Evolutionary conservation across 495 filamentous ascomycete species (phyloP).

Genomic region (Elasticomyces elasticus): DNA sequence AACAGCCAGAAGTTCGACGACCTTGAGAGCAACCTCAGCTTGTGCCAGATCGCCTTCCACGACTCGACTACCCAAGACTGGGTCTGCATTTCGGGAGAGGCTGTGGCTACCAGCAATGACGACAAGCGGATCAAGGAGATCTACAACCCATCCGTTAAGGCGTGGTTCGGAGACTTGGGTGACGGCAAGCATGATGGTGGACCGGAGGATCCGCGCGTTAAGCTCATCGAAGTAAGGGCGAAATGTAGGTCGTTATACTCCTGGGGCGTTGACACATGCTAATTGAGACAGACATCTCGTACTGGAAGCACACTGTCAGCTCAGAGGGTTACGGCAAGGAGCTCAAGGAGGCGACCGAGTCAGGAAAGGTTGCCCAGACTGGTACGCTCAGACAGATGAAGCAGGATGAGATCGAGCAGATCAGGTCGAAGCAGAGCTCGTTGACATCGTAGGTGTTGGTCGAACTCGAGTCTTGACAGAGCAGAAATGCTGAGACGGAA

Average conservation of each 20-base stretch:
- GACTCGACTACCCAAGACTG: constrained; percentile 34
- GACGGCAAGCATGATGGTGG: constrained; percentile 35
- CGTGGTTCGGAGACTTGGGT: constrained; percentile 40
- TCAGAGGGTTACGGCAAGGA: constrained; percentile 26
- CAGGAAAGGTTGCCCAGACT: constrained; percentile 27
- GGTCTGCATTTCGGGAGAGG: constrained; percentile 32
- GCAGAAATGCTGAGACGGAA: not conserved
- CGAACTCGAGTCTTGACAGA: not conserved
- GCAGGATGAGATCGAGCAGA: constrained; percentile 25
- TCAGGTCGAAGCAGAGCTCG: constrained; percentile 10
- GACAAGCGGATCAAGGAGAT: constrained; percentile 38
- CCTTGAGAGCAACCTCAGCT: constrained; percentile 25
- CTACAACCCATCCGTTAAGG: constrained; percentile 25
- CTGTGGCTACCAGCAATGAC: constrained; percentile 23
- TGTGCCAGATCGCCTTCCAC: constrained; percentile 34
- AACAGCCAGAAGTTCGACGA: constrained; percentile 37
- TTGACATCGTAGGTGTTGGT: constrained; percentile 11
- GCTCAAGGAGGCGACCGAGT: constrained; percentile 21
- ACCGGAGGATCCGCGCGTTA: constrained; percentile 35
- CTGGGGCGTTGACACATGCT: not conserved
- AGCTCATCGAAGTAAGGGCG: constrained; percentile 30
- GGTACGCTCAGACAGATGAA: constrained; percentile 26
- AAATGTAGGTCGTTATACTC: constrained; percentile 16
- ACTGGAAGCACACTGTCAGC: constrained; percentile 26
- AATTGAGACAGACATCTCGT: constrained; percentile 20